Evolutionary conservation across 164 flowering plant genomes (phyloP), one percentile per base, ranked within the genome.

Genomic region (Liquidambar formosana): DNA sequence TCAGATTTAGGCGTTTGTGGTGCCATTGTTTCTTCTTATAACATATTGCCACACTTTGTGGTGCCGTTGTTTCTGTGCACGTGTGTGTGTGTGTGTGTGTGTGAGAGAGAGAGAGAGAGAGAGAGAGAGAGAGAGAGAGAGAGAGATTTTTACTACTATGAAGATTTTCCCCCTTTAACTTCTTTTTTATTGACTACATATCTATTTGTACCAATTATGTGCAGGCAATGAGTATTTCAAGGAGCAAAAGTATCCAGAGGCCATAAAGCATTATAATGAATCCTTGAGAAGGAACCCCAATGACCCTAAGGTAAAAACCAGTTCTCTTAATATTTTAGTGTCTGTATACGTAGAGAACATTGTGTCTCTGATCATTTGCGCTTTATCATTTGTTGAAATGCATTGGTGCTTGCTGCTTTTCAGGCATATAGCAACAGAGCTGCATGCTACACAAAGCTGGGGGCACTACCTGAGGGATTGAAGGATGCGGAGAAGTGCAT

Each of bases 401-500:
- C 28, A 12, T 53, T 52, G 21, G 16, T 54, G 18, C 51, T 66
- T 63, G 27, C 25, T 77, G 45, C n/a, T 33, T 61, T 64, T 25
- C 83, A 96, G 99, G 88, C 93, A 8, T 93, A 96, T 57, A 96
- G 98, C 62, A 96, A 96, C 75, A 84, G 98, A 61, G 99, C 99
- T 61, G 99, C 97, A 25, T 89, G 94, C 75, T 93, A 96, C 80
- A 96, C 99, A 15, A 93, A 96, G 70, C 77, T 93, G 67, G 94
- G 88, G 38, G 99, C 99, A 1, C 44, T 93, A 82, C 99, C 99
- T 0, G 99, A 96, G 78, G 98, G 91, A 22, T 64, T 93, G 66
- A 96, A 91, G 71, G 99, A 96, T 81, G 96, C 99, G 3, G 99
- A 96, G 76, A 96, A 92, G 77, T 96, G 99, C 79, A 89, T 96